A percentile compares a stretch with the other conserved stretches of the same genome.
phyloP scores from a whole-genome alignment of 208 protist species.

The Trypanosoma conorhini region DNA sequence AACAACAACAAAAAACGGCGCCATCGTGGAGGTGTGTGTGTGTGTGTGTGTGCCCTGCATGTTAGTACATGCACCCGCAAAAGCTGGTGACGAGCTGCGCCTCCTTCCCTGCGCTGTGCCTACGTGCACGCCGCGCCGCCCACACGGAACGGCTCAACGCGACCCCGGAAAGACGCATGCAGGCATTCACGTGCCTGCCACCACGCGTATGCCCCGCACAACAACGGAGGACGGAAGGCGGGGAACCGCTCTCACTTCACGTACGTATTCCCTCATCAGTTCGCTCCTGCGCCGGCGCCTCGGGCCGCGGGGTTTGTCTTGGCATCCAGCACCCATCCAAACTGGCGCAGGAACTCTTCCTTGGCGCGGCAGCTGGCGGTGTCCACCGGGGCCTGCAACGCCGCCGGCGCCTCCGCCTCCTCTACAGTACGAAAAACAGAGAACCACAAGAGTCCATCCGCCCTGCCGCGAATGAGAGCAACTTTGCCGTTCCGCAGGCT shows the following conservation, averaged over 20 bases:
- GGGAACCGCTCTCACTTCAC: background rate
- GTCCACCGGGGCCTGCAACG: slow-evolving; percentile 67
- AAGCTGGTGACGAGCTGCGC: too few species aligned
- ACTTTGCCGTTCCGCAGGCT: slow-evolving; percentile 87
- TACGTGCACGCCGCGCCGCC: too few species aligned
- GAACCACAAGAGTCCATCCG: slow-evolving; percentile 81
- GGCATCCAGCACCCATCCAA: slow-evolving; percentile 82
- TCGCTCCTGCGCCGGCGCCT: background rate
- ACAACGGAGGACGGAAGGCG: background rate
- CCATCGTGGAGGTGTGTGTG: too few species aligned
- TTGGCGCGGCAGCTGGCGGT: slow-evolving; percentile 78
- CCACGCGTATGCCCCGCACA: background rate
- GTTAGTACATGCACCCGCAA: too few species aligned
- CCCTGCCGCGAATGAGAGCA: slow-evolving; percentile 71
- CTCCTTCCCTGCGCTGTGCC: too few species aligned
- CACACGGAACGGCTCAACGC: background rate
- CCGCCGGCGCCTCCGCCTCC: slow-evolving; percentile 45
- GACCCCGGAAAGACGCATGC: slow-evolving; percentile 3
- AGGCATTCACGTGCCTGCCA: too few species aligned
- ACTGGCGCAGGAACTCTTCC: slow-evolving; percentile 89
- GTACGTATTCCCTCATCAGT: background rate
- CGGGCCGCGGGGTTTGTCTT: slow-evolving; percentile 32
- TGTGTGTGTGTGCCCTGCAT: too few species aligned
- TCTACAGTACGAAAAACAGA: slow-evolving; percentile 60
- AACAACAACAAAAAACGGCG: too few species aligned